Evolutionary conservation across 352 stramenopile species (phyloP).

Genomic region (Achlya hypogyna): DNA sequence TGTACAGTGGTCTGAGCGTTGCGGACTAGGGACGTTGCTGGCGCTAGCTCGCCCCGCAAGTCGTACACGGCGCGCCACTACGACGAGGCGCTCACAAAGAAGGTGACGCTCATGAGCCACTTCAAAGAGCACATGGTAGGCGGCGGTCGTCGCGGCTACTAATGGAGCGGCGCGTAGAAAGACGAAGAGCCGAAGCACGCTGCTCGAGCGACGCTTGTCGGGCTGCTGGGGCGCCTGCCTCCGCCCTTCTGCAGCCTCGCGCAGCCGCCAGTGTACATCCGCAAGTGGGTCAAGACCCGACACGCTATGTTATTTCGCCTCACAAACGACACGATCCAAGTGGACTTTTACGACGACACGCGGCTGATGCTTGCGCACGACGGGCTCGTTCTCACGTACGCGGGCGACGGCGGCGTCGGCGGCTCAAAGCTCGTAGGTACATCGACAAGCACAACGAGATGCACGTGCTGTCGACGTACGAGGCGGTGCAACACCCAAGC

Average conservation of each 20-base stretch:
- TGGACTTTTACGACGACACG: conserved; percentile 95
- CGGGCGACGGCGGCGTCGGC: background rate
- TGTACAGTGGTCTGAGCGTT: conserved; percentile 3
- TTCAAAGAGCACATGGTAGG: conserved; percentile 97
- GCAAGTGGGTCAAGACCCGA: conserved; percentile 97
- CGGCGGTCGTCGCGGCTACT: background rate
- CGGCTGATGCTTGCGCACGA: conserved; percentile 91
- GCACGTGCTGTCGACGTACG: conserved; percentile 37
- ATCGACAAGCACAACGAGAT: conserved; percentile 68
- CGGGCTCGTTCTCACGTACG: conserved; percentile 83
- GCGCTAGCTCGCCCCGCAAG: background rate
- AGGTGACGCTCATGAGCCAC: conserved; percentile 96
- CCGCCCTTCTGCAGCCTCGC: conserved; percentile 1
- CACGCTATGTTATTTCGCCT: conserved; percentile 97
- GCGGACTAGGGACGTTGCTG: background rate
- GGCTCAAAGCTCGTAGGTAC: conserved; percentile 24
- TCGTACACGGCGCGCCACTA: conserved; percentile 53
- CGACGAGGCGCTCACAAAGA: conserved; percentile 90
- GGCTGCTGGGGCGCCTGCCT: background rate
- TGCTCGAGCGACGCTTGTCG: background rate
- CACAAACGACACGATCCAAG: conserved; percentile 92
- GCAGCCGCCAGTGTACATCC: conserved; percentile 87
- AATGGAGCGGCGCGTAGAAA: conserved; percentile 5
- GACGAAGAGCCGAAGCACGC: background rate
- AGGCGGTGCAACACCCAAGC: conserved; percentile 42